Percentiles rank a stretch among this genome's conserved stretches.
phyloP scores from a whole-genome alignment of 192 early-diverging fungal species.

The Rhizophagus sp. region DNA sequence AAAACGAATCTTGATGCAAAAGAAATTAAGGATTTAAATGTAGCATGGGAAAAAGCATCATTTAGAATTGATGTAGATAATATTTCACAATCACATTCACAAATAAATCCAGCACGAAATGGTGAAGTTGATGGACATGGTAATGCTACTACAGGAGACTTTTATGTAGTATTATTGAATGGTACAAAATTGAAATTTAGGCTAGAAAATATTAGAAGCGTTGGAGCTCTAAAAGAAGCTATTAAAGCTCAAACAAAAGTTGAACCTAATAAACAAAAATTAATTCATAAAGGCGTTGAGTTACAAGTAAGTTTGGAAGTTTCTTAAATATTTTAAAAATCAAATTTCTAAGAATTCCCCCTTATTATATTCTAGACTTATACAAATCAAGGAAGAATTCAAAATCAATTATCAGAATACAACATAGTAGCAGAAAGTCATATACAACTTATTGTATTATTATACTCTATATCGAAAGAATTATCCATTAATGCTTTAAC shows the following conservation, averaged over 20 bases:
- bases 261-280: constrained; percentile 30
- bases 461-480: constrained; percentile 22
- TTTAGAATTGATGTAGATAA: constrained; percentile 22
- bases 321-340: neutral
- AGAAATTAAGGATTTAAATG: neutral
- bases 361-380: neutral
- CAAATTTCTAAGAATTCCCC: neutral
- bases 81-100: neutral
- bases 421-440: constrained; percentile 21
- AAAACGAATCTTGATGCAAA: neutral
- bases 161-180: constrained; percentile 33
- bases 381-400: neutral
- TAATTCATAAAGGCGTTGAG: constrained; percentile 22
- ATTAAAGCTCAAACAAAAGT: constrained; percentile 8
- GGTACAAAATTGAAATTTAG: constrained; percentile 23
- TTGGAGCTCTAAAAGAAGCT: constrained; percentile 9
- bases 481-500: constrained; percentile 11
- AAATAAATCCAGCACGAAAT: neutral
- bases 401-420: constrained; percentile 14
- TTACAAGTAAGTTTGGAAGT: constrained; percentile 19
- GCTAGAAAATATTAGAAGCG: neutral
- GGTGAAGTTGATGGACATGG: constrained; percentile 1
- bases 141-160: neutral
- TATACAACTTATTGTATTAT: constrained; percentile 32
- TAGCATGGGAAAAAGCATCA: constrained; percentile 16